A percentile compares a stretch with the other conserved stretches of the same genome.
Evolutionary conservation across 768 basidiomycete genomes (phyloP).

Genomic region (Symmetrospora coprosmae): DNA sequence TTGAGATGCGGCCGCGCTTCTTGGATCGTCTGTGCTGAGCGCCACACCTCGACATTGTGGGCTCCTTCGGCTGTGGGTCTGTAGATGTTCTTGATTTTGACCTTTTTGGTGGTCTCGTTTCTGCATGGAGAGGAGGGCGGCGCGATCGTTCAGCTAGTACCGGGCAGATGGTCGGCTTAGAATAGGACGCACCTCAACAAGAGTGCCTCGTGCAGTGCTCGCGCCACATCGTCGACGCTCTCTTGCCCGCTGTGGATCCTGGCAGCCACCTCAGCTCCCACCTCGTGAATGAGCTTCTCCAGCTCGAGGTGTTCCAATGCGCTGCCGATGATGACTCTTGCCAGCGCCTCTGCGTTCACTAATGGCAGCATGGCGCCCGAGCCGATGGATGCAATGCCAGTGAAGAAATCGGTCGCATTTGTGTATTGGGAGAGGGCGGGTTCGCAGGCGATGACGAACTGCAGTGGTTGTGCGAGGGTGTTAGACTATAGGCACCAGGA

Average conservation of each 20-base stretch:
- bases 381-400: constrained; percentile 79
- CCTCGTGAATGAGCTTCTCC: constrained; percentile 88
- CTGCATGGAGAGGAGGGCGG: constrained; percentile 38
- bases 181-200: constrained; percentile 42
- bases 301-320: constrained; percentile 96
- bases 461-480: constrained; percentile 1
- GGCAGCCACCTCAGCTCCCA: constrained; percentile 81
- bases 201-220: constrained; percentile 80
- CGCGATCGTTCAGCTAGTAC: too few relatives aligned
- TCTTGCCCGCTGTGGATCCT: constrained; percentile 84
- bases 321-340: constrained; percentile 90
- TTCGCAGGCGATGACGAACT: constrained; percentile 99
- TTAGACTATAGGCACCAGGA: too few relatives aligned
- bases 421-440: constrained; percentile 82
- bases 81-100: constrained; percentile 92
- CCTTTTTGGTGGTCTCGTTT: constrained; percentile 93
- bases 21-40: constrained; percentile 52
- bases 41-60: constrained; percentile 77
- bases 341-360: constrained; percentile 82
- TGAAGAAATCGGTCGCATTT: constrained; percentile 85
- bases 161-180: too few relatives aligned
- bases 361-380: constrained; percentile 86
- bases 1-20: constrained; percentile 60
- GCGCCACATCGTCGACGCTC: constrained; percentile 90
- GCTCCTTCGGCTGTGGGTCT: constrained; percentile 55